Evolutionary conservation across 2,329 filamentous ascomycete genomes (phyloP).

Genomic region (Diatrype stigma): DNA sequence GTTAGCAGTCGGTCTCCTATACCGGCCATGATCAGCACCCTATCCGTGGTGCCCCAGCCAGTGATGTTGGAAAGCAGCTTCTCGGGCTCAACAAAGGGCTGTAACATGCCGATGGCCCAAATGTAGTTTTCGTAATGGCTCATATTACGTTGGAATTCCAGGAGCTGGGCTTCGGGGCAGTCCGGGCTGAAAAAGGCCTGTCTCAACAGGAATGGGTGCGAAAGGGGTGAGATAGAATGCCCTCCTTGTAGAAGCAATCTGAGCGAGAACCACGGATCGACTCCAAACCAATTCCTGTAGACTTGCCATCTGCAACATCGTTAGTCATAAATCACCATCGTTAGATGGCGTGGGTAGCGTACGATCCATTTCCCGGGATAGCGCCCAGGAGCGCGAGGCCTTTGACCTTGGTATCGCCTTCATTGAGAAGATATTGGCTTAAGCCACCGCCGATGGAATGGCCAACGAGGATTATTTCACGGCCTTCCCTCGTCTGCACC

Average conservation of each 20-base stretch:
- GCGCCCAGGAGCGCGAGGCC: conserved; percentile 43
- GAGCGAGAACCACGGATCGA: conserved; percentile 46
- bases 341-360: conserved; percentile 18
- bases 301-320: conserved; percentile 27
- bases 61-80: conserved; percentile 36
- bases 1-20: conserved; percentile 39
- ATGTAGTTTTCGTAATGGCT: conserved; percentile 48
- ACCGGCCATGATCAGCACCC: conserved; percentile 37
- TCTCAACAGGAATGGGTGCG: conserved; percentile 43
- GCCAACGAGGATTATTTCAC: conserved; percentile 40
- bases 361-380: conserved; percentile 46
- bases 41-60: conserved; percentile 22
- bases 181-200: conserved; percentile 46
- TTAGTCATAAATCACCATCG: conserved; percentile 3
- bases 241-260: conserved; percentile 42
- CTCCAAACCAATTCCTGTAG: conserved; percentile 41
- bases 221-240: conserved; percentile 49
- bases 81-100: conserved; percentile 36
- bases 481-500: conserved; percentile 28
- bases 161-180: conserved; percentile 36
- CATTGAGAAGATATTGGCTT: conserved; percentile 43
- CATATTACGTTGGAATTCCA: conserved; percentile 38
- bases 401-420: conserved; percentile 34
- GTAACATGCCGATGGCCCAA: conserved; percentile 48
- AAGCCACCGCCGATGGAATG: conserved; percentile 51